Evolutionary conservation across 305 asterid genomes (phyloP), one percentile per base, ranked within the genome.

Genomic region (Rubia peregrina): DNA sequence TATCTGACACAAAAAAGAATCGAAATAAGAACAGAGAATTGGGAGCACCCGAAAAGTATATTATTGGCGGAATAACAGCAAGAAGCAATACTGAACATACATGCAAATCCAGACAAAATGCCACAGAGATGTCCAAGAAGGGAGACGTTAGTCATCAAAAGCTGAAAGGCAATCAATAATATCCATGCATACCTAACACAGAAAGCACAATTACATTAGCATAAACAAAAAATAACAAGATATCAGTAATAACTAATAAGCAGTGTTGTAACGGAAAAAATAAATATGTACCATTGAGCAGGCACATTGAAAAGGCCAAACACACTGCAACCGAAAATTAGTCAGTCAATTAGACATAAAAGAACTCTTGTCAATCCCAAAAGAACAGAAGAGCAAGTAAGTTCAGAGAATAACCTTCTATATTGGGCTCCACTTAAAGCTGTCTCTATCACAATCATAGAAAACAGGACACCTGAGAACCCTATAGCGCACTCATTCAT

Each of bases 381-480:
- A 40, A 66, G 22, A 36, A 24, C 55, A 42, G 16, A 62, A 53
- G 9, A 69, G 48, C 43, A 19, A 30, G 14, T 57, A 79, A 74
- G 70, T 62, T 65, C 53, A 66, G 66, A 71, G 59, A 78, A 81
- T 68, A 76, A 92, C 98, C 96, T 92, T 81, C 96, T 89, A 75
- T 89, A 83, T 81, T 94, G 96, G 61, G 77, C 86, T 77, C 96
- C 96, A 85, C 91, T 93, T 71, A 93, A 86, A 78, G 88, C 85
- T 75, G 97, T 93, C 86, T 91, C 97, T 43, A 94, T 91, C 75
- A 94, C 96, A 51, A 94, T 94, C 98, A 91, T 89, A n/a, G 98
- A 88, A 83, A 94, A 94, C 67, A 94, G 80, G 74, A 91, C 81
- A 72, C 97, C 97, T 6, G 97, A 94, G 87, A 94, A 94, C 77